These are phyloP conservation scores for Ustilago vetiveriae DNA, from an alignment of 1,284 basidiomycete genomes.

Conservation along the genomic window DNA sequence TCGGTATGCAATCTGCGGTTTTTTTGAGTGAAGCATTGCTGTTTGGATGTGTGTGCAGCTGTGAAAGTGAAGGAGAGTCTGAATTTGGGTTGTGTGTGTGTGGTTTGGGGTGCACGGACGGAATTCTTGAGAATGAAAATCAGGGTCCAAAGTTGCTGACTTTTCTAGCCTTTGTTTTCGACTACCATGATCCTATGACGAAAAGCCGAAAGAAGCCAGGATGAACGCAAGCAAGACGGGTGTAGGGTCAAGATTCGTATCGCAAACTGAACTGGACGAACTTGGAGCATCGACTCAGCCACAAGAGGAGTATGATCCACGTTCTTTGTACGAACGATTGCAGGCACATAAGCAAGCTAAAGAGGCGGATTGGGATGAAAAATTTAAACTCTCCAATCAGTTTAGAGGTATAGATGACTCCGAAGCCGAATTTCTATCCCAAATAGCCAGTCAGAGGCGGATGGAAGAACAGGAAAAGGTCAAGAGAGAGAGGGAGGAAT, in stretches of 20 bases:
- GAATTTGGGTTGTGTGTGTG: background rate
- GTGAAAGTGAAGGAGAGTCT: background rate
- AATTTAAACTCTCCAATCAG: slow-evolving; percentile 60
- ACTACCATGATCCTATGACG: background rate
- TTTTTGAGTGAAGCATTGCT: no score
- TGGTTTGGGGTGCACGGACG: background rate
- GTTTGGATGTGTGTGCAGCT: background rate
- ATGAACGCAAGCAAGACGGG: background rate
- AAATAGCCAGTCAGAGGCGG: slow-evolving; percentile 37
- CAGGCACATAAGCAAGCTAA: slow-evolving; percentile 58
- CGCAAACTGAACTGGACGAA: slow-evolving; percentile 22
- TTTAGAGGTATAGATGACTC: slow-evolving; percentile 63
- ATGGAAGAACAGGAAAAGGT: slow-evolving; percentile 24
- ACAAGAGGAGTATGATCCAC: slow-evolving; percentile 42
- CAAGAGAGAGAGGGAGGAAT: slow-evolving; percentile 35
- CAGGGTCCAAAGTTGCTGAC: background rate
- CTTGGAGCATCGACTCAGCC: background rate
- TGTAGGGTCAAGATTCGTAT: slow-evolving; percentile 42
- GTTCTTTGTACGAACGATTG: slow-evolving; percentile 47
- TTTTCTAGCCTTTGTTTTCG: background rate
- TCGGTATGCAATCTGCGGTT: no score
- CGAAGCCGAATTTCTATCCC: slow-evolving; percentile 56
- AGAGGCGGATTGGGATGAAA: slow-evolving; percentile 58
- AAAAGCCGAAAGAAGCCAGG: no score
- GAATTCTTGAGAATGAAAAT: background rate